Conservation (phyloP, 148 eudicot species). For the Dysphania ambrosioides region DNA sequence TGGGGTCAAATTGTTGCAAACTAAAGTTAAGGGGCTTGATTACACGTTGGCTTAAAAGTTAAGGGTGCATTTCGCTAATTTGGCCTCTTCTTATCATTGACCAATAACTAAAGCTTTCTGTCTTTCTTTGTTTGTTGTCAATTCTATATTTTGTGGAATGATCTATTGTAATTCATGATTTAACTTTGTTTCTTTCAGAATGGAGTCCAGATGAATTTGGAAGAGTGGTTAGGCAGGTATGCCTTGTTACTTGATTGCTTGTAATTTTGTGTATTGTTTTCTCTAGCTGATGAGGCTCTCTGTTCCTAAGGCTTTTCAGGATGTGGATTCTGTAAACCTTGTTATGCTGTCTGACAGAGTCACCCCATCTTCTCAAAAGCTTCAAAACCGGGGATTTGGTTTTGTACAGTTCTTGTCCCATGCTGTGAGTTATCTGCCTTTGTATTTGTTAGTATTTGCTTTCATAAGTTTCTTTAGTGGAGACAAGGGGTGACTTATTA, state of each 20-base stretch:
- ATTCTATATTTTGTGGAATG: neutral
- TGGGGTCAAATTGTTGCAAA: too few species aligned
- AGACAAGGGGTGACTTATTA: conserved; percentile 34
- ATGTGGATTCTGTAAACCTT: conserved; percentile 60
- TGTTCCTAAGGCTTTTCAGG: conserved; percentile 51
- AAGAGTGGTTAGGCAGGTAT: conserved; percentile 53
- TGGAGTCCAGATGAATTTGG: conserved; percentile 63
- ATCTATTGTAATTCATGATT: conserved; percentile 3
- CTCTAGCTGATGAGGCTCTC: conserved; percentile 2
- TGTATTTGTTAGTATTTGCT: neutral
- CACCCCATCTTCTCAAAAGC: conserved; percentile 35
- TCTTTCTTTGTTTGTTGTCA: conserved; percentile 4
- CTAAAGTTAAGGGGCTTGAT: too few species aligned
- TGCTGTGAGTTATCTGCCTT: conserved; percentile 48
- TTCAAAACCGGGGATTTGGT: conserved; percentile 66
- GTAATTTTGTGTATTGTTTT: neutral
- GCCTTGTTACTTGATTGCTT: conserved; percentile 7
- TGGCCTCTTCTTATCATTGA: neutral
- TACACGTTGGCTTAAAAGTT: too few species aligned
- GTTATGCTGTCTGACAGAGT: conserved; percentile 38
- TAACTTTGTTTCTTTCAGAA: conserved; percentile 31
- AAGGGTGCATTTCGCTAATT: too few species aligned
- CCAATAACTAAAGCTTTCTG: conserved; percentile 4
- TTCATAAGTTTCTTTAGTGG: conserved; percentile 2
- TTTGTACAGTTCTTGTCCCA: conserved; percentile 64